Conservation (phyloP, 495 filamentous ascomycete genomes). For the Penicillium bialowiezense region DNA sequence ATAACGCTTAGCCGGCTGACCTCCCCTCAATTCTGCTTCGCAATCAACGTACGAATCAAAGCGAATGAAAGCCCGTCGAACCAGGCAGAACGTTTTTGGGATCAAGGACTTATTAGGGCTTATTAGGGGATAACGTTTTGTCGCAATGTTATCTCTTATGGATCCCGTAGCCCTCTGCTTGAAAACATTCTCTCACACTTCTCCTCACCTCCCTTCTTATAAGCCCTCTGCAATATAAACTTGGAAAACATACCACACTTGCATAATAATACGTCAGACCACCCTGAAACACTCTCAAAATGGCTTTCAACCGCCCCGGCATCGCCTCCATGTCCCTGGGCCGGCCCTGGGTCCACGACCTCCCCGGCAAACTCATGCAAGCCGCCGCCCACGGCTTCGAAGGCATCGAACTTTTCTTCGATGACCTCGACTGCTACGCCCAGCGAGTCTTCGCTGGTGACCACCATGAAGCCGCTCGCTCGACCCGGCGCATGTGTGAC, state of each 20-base stretch:
- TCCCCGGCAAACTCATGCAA: conserved; percentile 62
- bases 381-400: conserved; percentile 63
- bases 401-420: conserved; percentile 77
- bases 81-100: conserved; percentile 5
- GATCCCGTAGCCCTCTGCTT: background rate
- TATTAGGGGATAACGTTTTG: conserved; percentile 22
- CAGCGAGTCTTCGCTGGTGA: conserved; percentile 49
- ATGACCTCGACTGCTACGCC: conserved; percentile 69
- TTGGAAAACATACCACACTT: too few species aligned
- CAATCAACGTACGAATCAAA: background rate
- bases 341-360: conserved; percentile 61
- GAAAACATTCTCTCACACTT: background rate
- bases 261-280: too few species aligned
- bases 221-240: too few species aligned
- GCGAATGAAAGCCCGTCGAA: too few species aligned
- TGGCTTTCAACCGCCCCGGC: conserved; percentile 42
- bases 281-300: too few species aligned
- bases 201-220: too few species aligned
- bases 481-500: conserved; percentile 55
- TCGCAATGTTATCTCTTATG: background rate
- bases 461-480: conserved; percentile 56
- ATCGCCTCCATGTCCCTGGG: conserved; percentile 75
- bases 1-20: conserved; percentile 16
- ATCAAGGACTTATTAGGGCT: background rate
- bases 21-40: background rate